Evolutionary conservation across 2,329 filamentous ascomycete genomes (phyloP).

Genomic region (Trichoderma oligosporum): DNA sequence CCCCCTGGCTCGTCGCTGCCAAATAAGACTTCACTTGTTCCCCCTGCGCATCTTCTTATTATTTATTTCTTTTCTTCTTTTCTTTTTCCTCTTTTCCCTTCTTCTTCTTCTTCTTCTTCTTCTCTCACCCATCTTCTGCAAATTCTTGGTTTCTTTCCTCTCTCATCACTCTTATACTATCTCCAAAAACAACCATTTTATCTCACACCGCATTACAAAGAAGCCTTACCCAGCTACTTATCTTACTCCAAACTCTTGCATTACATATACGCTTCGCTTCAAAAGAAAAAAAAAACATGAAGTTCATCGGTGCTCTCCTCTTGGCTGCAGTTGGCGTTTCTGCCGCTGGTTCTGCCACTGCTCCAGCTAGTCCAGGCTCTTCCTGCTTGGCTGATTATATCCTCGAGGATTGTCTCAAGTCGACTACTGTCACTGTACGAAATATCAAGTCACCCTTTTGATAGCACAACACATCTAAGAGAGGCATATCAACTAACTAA

Average conservation of each 20-base stretch:
- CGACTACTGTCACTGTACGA: slow-evolving; percentile 38
- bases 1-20: slow-evolving; percentile 14
- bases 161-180: background rate
- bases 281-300: slow-evolving; percentile 37
- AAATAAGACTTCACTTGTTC: slow-evolving; percentile 15
- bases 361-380: slow-evolving; percentile 29
- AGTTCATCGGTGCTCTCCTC: slow-evolving; percentile 42
- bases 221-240: background rate
- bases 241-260: too few species aligned
- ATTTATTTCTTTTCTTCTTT: slow-evolving; percentile 2
- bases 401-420: slow-evolving; percentile 42
- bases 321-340: slow-evolving; percentile 24
- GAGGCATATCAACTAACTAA: background rate
- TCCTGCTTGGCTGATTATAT: slow-evolving; percentile 47
- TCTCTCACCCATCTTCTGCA: background rate
- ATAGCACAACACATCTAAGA: background rate
- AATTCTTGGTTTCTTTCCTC: background rate
- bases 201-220: too few species aligned
- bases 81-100: background rate
- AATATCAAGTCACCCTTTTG: background rate
- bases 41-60: slow-evolving; percentile 3
- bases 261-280: background rate
- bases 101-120: background rate
- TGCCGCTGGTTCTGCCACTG: slow-evolving; percentile 20
- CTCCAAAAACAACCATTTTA: too few species aligned